Evolutionary conservation across 2,329 filamentous ascomycete species (phyloP).

Genomic region (Hymenoscyphus infarciens): DNA sequence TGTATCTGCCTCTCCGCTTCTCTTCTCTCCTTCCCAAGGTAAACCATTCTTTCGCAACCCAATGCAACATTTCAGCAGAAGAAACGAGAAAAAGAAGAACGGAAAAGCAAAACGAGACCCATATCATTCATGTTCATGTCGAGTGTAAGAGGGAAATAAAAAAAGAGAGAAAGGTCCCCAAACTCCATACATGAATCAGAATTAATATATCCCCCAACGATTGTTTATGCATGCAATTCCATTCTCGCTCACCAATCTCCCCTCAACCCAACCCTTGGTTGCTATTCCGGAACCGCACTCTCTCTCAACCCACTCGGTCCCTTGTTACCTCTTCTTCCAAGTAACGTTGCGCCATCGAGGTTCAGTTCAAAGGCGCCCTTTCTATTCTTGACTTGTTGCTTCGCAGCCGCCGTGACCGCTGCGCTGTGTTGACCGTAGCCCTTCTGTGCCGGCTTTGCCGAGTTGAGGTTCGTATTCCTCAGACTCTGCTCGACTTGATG

Average conservation of each 20-base stretch:
- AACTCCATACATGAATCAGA: background rate
- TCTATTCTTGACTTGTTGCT: conserved; percentile 68
- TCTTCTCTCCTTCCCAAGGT: background rate
- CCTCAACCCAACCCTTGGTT: background rate
- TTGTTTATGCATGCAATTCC: background rate
- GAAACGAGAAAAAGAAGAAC: background rate
- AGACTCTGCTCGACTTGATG: conserved; percentile 82
- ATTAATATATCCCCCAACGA: background rate
- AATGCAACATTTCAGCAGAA: background rate
- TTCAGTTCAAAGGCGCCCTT: conserved; percentile 89
- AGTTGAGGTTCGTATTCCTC: conserved; percentile 72
- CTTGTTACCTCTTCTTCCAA: conserved; percentile 66
- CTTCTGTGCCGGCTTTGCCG: conserved; percentile 49
- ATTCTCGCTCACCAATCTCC: background rate
- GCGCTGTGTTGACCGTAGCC: conserved; percentile 91
- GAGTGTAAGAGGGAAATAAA: background rate
- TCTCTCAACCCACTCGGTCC: conserved; percentile 32
- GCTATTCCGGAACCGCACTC: conserved; percentile 24
- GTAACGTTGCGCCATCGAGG: conserved; percentile 82
- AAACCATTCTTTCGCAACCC: background rate
- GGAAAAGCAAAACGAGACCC: background rate
- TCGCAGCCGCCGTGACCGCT: conserved; percentile 76
- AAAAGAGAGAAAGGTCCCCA: background rate
- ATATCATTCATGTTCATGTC: background rate
- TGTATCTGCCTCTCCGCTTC: too few species aligned